These are phyloP conservation scores for Periconia macrospinosa DNA, from an alignment of 2,329 filamentous ascomycete genomes.

Conservation along the genomic window DNA sequence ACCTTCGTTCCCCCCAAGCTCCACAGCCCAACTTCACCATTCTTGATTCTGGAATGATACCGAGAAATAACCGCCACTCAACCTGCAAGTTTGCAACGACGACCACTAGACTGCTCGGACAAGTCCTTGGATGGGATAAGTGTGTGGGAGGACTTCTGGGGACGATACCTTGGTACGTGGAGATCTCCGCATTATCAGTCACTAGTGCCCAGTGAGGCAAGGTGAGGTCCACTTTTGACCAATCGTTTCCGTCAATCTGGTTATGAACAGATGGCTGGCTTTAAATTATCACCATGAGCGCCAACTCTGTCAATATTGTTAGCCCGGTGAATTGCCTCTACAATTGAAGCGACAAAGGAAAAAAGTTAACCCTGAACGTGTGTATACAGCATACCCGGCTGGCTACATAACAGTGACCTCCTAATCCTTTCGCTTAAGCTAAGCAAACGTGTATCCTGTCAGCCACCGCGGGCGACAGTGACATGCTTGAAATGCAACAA, in stretches of 20 bases:
- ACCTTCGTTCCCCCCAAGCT: conserved; percentile 8
- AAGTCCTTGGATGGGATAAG: not conserved
- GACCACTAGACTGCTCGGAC: not conserved
- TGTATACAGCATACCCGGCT: no score
- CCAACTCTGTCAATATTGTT: no score
- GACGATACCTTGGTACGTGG: conserved; percentile 30
- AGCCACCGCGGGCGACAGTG: not conserved
- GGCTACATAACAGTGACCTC: not conserved
- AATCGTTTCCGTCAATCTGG: conserved; percentile 7
- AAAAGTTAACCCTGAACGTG: no score
- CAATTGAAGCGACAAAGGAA: no score
- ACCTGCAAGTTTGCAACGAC: not conserved
- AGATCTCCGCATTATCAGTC: conserved; percentile 18
- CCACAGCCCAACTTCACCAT: conserved; percentile 1
- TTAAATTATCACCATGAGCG: not conserved
- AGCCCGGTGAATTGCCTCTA: no score
- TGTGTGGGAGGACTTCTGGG: conserved; percentile 6
- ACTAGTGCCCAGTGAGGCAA: not conserved
- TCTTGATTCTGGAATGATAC: conserved; percentile 20
- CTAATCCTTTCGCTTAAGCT: not conserved
- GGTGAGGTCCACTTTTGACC: not conserved
- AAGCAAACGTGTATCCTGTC: not conserved
- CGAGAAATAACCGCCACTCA: conserved; percentile 21
- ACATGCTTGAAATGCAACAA: not conserved
- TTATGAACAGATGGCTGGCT: not conserved